These are phyloP conservation scores for Lagenidium giganteum DNA, from an alignment of 352 stramenopile genomes.

Conservation along the genomic window DNA sequence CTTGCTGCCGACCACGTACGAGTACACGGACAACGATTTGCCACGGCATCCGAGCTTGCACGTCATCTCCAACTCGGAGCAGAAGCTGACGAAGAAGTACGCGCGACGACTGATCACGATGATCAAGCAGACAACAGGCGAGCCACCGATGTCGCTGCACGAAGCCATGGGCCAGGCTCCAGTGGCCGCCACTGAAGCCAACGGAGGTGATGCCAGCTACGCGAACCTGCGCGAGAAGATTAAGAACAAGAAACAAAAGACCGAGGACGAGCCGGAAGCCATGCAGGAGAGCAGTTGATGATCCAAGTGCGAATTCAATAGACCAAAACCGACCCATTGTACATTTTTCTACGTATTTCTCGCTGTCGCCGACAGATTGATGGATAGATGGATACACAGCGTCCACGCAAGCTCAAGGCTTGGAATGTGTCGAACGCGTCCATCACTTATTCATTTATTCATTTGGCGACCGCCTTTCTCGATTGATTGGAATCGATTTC, in stretches of 20 bases:
- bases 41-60: slow-evolving; percentile 65
- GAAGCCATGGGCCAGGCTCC: slow-evolving; percentile 6
- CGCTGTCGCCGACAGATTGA: too few species aligned
- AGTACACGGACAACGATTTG: slow-evolving; percentile 77
- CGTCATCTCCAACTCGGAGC: slow-evolving; percentile 74
- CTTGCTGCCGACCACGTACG: slow-evolving; percentile 76
- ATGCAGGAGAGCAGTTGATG: neutral
- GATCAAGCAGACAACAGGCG: slow-evolving; percentile 52
- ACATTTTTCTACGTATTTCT: too few species aligned
- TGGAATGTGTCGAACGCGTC: too few species aligned
- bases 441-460: too few species aligned
- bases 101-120: slow-evolving; percentile 84
- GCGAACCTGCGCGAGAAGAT: slow-evolving; percentile 73
- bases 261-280: slow-evolving; percentile 31
- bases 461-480: too few species aligned
- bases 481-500: too few species aligned
- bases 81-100: slow-evolving; percentile 83
- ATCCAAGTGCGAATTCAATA: neutral
- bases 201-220: slow-evolving; percentile 41
- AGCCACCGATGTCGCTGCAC: slow-evolving; percentile 14
- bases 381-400: too few species aligned
- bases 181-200: slow-evolving; percentile 1
- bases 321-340: too few species aligned
- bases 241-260: slow-evolving; percentile 42
- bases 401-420: too few species aligned